A percentile compares a stretch with the other conserved stretches of the same genome.
Evolutionary conservation across 208 protist genomes (phyloP).

Genomic region (Crithidia sp.): DNA sequence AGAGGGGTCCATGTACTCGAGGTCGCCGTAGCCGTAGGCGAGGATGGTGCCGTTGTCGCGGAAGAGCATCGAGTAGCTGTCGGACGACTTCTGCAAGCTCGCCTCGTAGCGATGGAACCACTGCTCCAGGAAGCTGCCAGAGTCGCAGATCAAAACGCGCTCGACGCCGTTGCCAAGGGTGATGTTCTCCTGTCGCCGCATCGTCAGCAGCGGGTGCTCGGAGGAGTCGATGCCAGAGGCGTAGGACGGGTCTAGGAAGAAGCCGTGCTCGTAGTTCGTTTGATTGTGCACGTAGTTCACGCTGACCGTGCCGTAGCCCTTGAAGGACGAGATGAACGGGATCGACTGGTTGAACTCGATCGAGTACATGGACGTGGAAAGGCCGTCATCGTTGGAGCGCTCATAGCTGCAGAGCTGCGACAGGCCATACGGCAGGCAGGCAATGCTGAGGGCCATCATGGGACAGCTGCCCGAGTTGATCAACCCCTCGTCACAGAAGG

Average conservation of each 20-base stretch:
- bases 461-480: slow-evolving; percentile 27
- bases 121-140: slow-evolving; percentile 35
- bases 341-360: slow-evolving; percentile 6
- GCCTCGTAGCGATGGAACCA: slow-evolving; percentile 47
- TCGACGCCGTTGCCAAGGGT: neutral
- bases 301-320: neutral
- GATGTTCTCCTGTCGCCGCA: slow-evolving; percentile 28
- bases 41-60: slow-evolving; percentile 33
- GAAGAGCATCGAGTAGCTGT: slow-evolving; percentile 57
- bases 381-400: slow-evolving; percentile 24
- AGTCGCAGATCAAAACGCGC: slow-evolving; percentile 33
- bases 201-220: slow-evolving; percentile 19
- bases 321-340: neutral
- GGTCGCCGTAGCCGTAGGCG: slow-evolving; percentile 32
- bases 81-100: slow-evolving; percentile 38
- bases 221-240: neutral
- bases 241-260: slow-evolving; percentile 22
- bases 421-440: slow-evolving; percentile 14
- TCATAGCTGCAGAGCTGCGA: slow-evolving; percentile 26
- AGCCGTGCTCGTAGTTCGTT: slow-evolving; percentile 15
- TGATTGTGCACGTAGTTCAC: slow-evolving; percentile 13
- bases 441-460: slow-evolving; percentile 32
- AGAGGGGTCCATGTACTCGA: too few species aligned
- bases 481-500: slow-evolving; percentile 33
- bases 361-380: slow-evolving; percentile 1